Conservation (phyloP, 371 early-diverging fungal genomes). For the Mucor ambiguus region DNA sequence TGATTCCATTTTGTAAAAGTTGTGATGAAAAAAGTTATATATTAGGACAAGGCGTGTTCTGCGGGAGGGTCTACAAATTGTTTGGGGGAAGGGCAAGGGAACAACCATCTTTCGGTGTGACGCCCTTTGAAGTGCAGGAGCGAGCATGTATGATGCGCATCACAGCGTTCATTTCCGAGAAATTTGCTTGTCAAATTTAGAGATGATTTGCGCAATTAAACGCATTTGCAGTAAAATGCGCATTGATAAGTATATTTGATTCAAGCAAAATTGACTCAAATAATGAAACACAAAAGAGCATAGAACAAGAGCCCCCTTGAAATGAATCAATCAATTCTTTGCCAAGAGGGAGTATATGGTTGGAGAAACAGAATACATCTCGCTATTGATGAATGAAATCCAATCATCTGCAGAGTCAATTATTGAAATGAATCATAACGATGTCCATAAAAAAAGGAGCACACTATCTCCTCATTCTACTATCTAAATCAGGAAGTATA, state of each 20-base stretch:
- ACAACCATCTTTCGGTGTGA: neutral
- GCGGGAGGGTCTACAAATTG: neutral
- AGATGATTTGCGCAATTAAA: neutral
- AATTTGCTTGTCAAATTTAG: neutral
- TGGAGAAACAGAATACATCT: neutral
- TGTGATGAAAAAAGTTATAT: neutral
- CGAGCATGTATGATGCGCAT: neutral
- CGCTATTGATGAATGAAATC: neutral
- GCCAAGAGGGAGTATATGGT: neutral
- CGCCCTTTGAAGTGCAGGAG: neutral
- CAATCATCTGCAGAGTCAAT: neutral
- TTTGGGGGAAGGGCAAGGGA: neutral
- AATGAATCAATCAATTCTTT: neutral
- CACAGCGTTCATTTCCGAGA: neutral
- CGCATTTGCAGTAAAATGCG: neutral
- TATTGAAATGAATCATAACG: neutral
- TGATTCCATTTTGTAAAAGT: constrained; percentile 7
- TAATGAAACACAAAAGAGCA: neutral
- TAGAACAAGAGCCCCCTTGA: neutral
- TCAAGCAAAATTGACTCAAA: constrained; percentile 7
- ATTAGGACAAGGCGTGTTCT: neutral
- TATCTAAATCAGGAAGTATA: neutral
- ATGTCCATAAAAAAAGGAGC: neutral
- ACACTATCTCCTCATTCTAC: neutral
- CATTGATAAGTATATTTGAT: neutral